These are phyloP conservation scores for Venturia pyrina DNA, from an alignment of 2,329 filamentous ascomycete genomes.

Conservation along the genomic window DNA sequence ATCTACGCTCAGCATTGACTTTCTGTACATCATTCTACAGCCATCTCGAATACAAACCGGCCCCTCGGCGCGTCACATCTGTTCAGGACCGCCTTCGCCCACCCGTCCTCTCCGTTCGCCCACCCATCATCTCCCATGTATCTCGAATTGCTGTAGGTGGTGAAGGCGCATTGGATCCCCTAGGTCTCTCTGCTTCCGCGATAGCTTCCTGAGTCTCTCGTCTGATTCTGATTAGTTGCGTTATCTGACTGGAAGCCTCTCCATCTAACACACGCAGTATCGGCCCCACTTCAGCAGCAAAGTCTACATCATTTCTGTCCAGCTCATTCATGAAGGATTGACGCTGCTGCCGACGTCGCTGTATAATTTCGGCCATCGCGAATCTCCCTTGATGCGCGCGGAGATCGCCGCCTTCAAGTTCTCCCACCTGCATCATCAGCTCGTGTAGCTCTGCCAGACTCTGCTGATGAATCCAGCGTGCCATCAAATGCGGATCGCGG, in stretches of 20 bases:
- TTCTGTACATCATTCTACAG: not conserved
- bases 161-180: not conserved
- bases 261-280: not conserved
- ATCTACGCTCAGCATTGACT: not conserved
- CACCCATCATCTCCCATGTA: no score
- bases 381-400: not conserved
- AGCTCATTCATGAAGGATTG: not conserved
- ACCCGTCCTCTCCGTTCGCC: not conserved
- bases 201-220: not conserved
- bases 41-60: not conserved
- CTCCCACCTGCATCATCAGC: not conserved
- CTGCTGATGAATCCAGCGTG: not conserved
- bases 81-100: not conserved
- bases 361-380: not conserved
- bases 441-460: not conserved
- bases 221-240: not conserved
- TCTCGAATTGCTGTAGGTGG: not conserved
- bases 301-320: not conserved
- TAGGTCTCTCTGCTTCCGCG: not conserved
- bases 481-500: not conserved
- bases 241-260: not conserved
- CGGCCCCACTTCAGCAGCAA: not conserved
- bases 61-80: not conserved
- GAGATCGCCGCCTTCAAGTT: not conserved
- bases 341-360: not conserved